Evolutionary conservation across 805 yeast species (phyloP).

Genomic region (Saturnispora diversa): DNA sequence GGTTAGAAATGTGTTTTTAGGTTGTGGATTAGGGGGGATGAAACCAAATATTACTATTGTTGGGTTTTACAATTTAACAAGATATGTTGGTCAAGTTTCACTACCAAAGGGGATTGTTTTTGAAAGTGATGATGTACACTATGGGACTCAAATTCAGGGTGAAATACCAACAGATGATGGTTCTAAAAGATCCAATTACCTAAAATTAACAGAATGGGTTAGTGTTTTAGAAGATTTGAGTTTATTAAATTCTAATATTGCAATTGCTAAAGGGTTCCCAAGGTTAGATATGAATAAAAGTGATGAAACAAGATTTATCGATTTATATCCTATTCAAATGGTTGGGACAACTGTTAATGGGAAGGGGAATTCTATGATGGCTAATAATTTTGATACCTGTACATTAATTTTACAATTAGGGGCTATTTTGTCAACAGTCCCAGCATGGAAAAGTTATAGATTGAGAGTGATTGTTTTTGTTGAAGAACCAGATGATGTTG

Average conservation of each 20-base stretch:
- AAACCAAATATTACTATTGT: constrained; percentile 89
- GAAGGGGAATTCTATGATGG: constrained; percentile 50
- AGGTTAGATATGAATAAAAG: constrained; percentile 39
- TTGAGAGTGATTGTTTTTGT: constrained; percentile 86
- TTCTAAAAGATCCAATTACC: constrained; percentile 54
- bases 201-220: constrained; percentile 80
- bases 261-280: constrained; percentile 85
- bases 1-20: constrained; percentile 80
- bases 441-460: constrained; percentile 75
- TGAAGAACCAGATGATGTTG: constrained; percentile 61
- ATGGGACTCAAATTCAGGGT: constrained; percentile 21
- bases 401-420: constrained; percentile 91
- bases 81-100: constrained; percentile 15
- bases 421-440: constrained; percentile 86
- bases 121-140: constrained; percentile 22
- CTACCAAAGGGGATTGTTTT: constrained; percentile 19
- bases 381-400: constrained; percentile 93
- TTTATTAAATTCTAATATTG: constrained; percentile 83
- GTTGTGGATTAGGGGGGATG: constrained; percentile 98
- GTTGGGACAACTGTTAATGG: constrained; percentile 66
- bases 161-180: constrained; percentile 50
- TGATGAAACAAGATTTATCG: constrained; percentile 49
- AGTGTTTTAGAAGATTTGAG: constrained; percentile 84
- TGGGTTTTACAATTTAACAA: constrained; percentile 69
- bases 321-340: constrained; percentile 95